phyloP scores from a whole-genome alignment of 768 basidiomycete genomes.

The Suillus americanus region DNA sequence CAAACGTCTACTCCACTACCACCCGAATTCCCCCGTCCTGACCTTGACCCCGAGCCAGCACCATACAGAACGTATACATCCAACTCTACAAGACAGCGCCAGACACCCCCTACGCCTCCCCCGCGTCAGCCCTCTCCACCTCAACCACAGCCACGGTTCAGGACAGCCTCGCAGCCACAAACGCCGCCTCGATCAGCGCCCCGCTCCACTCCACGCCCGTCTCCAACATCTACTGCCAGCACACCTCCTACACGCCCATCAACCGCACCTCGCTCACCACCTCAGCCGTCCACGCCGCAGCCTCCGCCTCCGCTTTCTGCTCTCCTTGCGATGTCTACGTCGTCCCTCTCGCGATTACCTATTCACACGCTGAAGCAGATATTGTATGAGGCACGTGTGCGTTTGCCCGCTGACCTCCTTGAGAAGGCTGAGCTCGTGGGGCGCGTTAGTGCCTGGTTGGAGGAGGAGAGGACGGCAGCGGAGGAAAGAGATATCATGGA shows the following conservation, averaged over 20 bases:
- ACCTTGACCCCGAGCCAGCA: background rate
- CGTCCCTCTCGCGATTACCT: slow-evolving; percentile 58
- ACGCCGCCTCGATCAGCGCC: background rate
- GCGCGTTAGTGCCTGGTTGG: slow-evolving; percentile 63
- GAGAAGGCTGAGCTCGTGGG: slow-evolving; percentile 85
- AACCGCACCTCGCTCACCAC: slow-evolving; percentile 18
- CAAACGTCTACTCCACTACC: slow-evolving; percentile 23
- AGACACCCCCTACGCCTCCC: background rate
- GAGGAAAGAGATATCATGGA: slow-evolving; percentile 34
- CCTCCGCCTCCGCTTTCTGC: slow-evolving; percentile 56
- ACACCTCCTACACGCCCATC: slow-evolving; percentile 16
- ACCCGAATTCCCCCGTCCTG: background rate
- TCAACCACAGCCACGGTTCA: slow-evolving; percentile 13
- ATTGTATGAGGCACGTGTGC: slow-evolving; percentile 78
- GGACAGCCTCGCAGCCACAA: slow-evolving; percentile 17
- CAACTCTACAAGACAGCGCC: slow-evolving; percentile 4
- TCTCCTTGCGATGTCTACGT: slow-evolving; percentile 60
- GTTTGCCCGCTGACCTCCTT: slow-evolving; percentile 51
- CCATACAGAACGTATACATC: background rate
- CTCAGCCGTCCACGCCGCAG: slow-evolving; percentile 36
- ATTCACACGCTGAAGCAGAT: slow-evolving; percentile 76
- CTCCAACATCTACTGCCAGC: slow-evolving; percentile 8
- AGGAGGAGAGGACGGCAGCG: slow-evolving; percentile 58
- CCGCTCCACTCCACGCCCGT: slow-evolving; percentile 5
- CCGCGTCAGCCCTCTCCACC: slow-evolving; percentile 2